phyloP scores from a whole-genome alignment of 805 yeast species.

The Metschnikowia drakensbergensis region DNA sequence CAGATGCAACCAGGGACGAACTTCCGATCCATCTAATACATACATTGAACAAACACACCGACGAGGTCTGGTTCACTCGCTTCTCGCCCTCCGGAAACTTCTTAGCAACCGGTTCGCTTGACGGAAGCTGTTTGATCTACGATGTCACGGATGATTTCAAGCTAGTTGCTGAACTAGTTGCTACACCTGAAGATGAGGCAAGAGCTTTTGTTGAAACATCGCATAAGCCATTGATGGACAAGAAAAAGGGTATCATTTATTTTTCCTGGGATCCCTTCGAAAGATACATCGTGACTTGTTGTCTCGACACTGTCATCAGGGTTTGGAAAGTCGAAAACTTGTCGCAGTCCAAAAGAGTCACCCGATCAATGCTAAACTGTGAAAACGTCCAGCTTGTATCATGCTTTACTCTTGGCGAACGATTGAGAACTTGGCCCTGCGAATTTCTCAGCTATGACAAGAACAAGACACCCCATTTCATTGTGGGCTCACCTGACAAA shows the following conservation, averaged over 20 bases:
- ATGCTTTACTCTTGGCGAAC: conserved; percentile 40
- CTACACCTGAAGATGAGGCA: conserved; percentile 26
- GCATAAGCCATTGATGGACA: conserved; percentile 23
- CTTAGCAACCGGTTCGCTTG: conserved; percentile 75
- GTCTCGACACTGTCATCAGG: conserved; percentile 65
- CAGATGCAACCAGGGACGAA: conserved; percentile 3
- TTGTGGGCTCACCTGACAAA: conserved; percentile 76
- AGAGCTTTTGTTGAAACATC: conserved; percentile 26
- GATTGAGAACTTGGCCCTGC: conserved; percentile 45
- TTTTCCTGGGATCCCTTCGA: conserved; percentile 78
- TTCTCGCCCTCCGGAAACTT: conserved; percentile 75
- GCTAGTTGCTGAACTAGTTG: conserved; percentile 28
- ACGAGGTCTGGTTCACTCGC: conserved; percentile 81
- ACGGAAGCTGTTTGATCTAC: conserved; percentile 60
- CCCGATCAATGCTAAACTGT: conserved; percentile 24
- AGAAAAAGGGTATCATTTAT: conserved; percentile 44
- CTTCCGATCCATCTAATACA: conserved; percentile 50
- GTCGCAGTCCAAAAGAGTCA: conserved; percentile 21
- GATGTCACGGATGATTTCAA: conserved; percentile 48
- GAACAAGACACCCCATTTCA: conserved; percentile 41
- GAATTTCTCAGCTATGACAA: conserved; percentile 57
- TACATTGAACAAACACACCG: conserved; percentile 49
- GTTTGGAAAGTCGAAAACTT: conserved; percentile 59
- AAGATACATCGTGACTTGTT: conserved; percentile 59
- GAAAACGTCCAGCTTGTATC: conserved; percentile 18